phyloP scores from a whole-genome alignment of 768 basidiomycete genomes.

The Artomyces pyxidatus region DNA sequence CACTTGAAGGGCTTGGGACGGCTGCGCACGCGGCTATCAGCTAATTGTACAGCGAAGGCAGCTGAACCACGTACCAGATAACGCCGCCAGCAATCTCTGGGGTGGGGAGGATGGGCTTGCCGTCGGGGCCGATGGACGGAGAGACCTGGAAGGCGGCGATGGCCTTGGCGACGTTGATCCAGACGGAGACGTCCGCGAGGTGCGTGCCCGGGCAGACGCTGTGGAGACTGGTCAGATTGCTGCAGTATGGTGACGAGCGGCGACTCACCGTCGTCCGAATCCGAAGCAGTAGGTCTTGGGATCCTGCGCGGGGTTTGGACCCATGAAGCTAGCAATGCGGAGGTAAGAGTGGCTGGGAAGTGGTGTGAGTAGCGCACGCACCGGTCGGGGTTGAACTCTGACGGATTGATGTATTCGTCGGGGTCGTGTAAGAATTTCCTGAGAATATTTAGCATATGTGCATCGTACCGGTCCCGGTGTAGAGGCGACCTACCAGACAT shows the following conservation, averaged over 20 bases:
- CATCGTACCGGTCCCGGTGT: too few species aligned
- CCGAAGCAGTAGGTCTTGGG: not conserved
- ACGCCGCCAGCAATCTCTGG: not conserved
- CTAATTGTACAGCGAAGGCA: not conserved
- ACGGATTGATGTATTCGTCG: not conserved
- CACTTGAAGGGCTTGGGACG: not conserved
- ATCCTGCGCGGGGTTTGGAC: not conserved
- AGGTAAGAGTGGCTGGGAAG: too few species aligned
- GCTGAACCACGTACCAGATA: not conserved
- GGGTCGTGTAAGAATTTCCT: conserved; percentile 1
- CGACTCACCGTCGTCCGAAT: not conserved
- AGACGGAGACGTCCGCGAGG: not conserved
- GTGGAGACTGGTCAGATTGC: not conserved
- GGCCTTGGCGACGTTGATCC: not conserved
- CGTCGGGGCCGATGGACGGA: not conserved
- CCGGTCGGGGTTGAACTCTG: not conserved
- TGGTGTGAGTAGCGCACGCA: too few species aligned
- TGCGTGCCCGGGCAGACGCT: not conserved
- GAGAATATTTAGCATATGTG: not conserved
- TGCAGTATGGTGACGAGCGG: not conserved
- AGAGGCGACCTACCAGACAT: not conserved
- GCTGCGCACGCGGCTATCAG: not conserved
- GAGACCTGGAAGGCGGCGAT: not conserved
- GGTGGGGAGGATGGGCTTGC: not conserved
- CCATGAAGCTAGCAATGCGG: not conserved